Evolutionary conservation across 2,329 filamentous ascomycete species (phyloP).

Genomic region (Emericellopsis cladophorae): DNA sequence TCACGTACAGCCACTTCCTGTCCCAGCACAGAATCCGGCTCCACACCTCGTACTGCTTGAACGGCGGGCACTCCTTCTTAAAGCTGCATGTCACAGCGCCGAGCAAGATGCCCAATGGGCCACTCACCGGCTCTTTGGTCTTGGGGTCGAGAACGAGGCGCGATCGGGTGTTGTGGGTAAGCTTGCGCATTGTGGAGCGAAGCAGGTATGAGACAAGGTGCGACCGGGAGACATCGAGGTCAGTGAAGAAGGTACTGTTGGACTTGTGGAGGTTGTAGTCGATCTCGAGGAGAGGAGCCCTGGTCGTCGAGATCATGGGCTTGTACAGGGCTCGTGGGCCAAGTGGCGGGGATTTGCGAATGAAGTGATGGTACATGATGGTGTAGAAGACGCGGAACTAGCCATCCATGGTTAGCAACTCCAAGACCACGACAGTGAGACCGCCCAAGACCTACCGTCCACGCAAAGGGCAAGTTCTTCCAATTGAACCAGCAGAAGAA

Average conservation of each 20-base stretch:
- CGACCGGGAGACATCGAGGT: conserved; percentile 73
- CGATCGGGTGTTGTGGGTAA: conserved; percentile 34
- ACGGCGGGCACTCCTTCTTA: conserved; percentile 59
- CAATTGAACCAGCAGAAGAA: conserved; percentile 50
- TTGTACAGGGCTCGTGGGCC: conserved; percentile 58
- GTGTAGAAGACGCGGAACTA: conserved; percentile 47
- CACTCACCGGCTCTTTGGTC: conserved; percentile 34
- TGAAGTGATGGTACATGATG: conserved; percentile 39
- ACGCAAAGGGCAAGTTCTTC: conserved; percentile 63
- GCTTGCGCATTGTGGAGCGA: conserved; percentile 40
- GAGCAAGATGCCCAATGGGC: conserved; percentile 50
- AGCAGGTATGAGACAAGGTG: conserved; percentile 64
- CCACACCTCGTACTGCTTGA: conserved; percentile 62
- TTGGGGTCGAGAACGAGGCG: conserved; percentile 37
- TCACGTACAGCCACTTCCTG: conserved; percentile 68
- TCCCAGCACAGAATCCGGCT: conserved; percentile 62
- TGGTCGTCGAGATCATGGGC: conserved; percentile 53
- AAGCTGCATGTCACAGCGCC: conserved; percentile 65
- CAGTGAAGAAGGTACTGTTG: conserved; percentile 76
- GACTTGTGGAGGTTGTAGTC: conserved; percentile 82
- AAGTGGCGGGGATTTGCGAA: conserved; percentile 33
- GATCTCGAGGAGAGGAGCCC: conserved; percentile 61
- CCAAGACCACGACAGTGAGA: background rate
- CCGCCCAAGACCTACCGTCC: conserved; percentile 38
- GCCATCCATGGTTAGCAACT: conserved; percentile 1